These are phyloP conservation scores for Teunomyces gatunensis DNA, from an alignment of 805 yeast genomes.

Conservation along the genomic window DNA sequence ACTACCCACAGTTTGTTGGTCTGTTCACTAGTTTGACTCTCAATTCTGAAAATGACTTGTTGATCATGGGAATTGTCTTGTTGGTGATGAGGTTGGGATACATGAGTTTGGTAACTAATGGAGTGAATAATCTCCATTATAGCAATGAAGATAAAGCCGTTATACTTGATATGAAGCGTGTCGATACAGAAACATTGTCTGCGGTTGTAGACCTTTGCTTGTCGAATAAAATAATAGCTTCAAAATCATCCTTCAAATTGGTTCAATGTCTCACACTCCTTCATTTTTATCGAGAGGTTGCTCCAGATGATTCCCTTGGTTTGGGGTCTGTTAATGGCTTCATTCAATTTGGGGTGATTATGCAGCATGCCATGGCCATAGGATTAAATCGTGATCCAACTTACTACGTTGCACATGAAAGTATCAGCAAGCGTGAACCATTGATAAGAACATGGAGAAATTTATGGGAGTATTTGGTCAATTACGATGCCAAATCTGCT, in stretches of 20 bases:
- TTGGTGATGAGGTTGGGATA: conserved; percentile 35
- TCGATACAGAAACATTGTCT: conserved; percentile 27
- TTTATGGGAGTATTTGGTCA: conserved; percentile 33
- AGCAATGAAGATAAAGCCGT: conserved; percentile 24
- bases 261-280: conserved; percentile 35
- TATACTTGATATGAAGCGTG: conserved; percentile 28
- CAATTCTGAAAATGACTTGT: conserved; percentile 30
- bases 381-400: conserved; percentile 43
- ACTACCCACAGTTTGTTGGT: conserved; percentile 19
- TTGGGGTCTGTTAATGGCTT: conserved; percentile 39
- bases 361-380: conserved; percentile 38
- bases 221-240: conserved; percentile 26
- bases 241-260: conserved; percentile 32
- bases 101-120: conserved; percentile 38
- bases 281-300: conserved; percentile 33
- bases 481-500: conserved; percentile 29
- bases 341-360: conserved; percentile 33
- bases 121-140: conserved; percentile 24
- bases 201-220: conserved; percentile 33
- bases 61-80: conserved; percentile 27
- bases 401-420: conserved; percentile 25
- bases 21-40: conserved; percentile 21
- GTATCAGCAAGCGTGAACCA: conserved; percentile 25
- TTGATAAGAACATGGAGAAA: conserved; percentile 34
- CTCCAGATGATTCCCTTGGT: conserved; percentile 44